Percentiles rank a stretch among this genome's conserved stretches.
These are phyloP conservation scores for Closterium sp. DNA, from an alignment of 139 green algal species.

Conservation along the genomic window DNA sequence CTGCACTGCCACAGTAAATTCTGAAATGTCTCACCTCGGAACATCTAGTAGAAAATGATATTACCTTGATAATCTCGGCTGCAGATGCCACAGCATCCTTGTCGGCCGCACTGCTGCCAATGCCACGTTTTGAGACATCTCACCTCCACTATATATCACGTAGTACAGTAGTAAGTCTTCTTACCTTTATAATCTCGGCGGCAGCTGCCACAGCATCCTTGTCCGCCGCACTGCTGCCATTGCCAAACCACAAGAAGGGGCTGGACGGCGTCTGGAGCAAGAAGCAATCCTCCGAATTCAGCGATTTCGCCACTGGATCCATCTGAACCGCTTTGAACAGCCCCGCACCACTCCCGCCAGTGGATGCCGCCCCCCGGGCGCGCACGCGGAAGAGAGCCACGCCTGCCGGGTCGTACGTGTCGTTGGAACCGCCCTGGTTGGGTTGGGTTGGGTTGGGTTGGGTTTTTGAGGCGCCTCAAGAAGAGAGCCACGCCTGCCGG, in stretches of 20 bases:
- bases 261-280: conserved; percentile 27
- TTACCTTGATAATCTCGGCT: too few relatives aligned
- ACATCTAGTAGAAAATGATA: too few relatives aligned
- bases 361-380: not conserved
- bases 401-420: conserved; percentile 12
- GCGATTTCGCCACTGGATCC: conserved; percentile 28
- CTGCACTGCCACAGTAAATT: not conserved
- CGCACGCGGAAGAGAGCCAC: not conserved
- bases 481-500: not conserved
- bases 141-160: too few relatives aligned
- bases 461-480: too few relatives aligned
- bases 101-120: too few relatives aligned
- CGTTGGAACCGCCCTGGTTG: not conserved
- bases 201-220: conserved; percentile 9
- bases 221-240: conserved; percentile 31
- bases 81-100: too few relatives aligned
- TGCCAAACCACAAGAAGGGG: conserved; percentile 38
- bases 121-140: too few relatives aligned
- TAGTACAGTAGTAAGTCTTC: too few relatives aligned
- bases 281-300: conserved; percentile 54
- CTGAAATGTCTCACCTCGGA: too few relatives aligned
- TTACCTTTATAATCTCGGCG: conserved; percentile 40
- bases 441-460: too few relatives aligned
- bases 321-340: not conserved
- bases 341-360: not conserved